Percentiles rank a stretch among this genome's conserved stretches.
Evolutionary conservation across 306 rosid species (phyloP).

Genomic region (Cucurbita pepo): DNA sequence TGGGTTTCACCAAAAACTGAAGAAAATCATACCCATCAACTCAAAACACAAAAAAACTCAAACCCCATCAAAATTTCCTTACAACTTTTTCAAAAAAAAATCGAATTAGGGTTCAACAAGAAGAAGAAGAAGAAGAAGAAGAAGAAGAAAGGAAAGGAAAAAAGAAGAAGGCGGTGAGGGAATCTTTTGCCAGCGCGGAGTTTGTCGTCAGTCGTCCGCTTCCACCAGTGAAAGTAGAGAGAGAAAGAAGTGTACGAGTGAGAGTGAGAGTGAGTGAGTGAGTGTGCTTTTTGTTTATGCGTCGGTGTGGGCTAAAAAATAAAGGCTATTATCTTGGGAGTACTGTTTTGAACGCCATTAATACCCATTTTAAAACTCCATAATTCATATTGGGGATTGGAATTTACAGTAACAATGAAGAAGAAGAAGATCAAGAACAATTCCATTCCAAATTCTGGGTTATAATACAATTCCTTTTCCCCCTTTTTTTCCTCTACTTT

Average conservation of each 20-base stretch:
- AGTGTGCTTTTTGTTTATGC: constrained; percentile 6
- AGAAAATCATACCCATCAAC: constrained; percentile 7
- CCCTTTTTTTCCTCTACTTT: not conserved
- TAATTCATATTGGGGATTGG: not conserved
- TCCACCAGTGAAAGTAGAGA: constrained; percentile 24
- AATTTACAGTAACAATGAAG: not conserved
- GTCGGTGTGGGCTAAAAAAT: constrained; percentile 15
- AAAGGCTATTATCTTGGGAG: not conserved
- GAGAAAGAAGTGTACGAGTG: not conserved
- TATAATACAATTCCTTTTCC: not conserved
- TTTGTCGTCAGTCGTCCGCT: constrained; percentile 79
- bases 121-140: not conserved
- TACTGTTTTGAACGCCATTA: not conserved
- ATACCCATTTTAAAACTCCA: not conserved
- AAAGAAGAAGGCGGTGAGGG: constrained; percentile 14
- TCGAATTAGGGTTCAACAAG: constrained; percentile 9
- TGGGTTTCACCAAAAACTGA: not conserved
- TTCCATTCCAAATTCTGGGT: not conserved
- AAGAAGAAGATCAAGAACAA: not conserved
- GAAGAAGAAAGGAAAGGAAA: not conserved
- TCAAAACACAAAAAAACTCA: not conserved
- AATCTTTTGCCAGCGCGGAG: constrained; percentile 90
- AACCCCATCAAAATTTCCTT: not conserved
- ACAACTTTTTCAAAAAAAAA: not conserved
- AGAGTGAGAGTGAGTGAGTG: not conserved